Base-by-base conservation (phyloP, 306 rosid species). In the Quercus mongolica region DNA sequence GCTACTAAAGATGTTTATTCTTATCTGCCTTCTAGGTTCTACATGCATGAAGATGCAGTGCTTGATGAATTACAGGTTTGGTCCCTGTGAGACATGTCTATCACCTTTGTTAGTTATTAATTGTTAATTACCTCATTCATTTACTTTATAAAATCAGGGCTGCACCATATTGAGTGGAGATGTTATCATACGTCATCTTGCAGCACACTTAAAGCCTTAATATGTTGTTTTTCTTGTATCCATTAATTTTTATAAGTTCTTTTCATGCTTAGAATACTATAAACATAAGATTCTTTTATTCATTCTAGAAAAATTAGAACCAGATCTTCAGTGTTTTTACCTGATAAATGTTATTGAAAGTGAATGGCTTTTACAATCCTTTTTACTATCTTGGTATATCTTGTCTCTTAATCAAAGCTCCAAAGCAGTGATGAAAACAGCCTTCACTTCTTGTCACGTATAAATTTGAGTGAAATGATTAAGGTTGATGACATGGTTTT, bases 41-140 rank as follows among this genome's bases (percentile, higher is more conserved):
- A 83, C 98, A 94, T 83, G 98, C 98, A 94, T 83, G 98, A 95
- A 75, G 98, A 94, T 92, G 98, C 98, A 23, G 97, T 92, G 70
- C 85, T 92, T 41, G 99, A 94, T 84, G 85, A 85, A 57, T 83
- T 81, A 74, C 94, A 74, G 97, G 97, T 94, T 71, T 73, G 76
- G 74, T 73, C 89, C 74, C 75, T 71, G 44, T 68, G 41, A 38
- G 55, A 25, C 41, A 75, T 78, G n/a, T 33, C 21, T 75, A 76
- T 79, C 58, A 9, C 14, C 59, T 78, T 77, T 19, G 71, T 21
- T 70, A 67, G 65, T 70, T 51, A 20, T 44, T 21, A 55, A 15
- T 31, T 59, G 55, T 64, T 18, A 14, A 31, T 56, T 26, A 54
- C 71, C 35, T 7, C 41, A 54, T 74, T 18, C 67, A 35, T 63